Evolutionary conservation across 2,329 filamentous ascomycete genomes (phyloP), one percentile per base, ranked within the genome.

Genomic region (Chrysoporthe puriensis): DNA sequence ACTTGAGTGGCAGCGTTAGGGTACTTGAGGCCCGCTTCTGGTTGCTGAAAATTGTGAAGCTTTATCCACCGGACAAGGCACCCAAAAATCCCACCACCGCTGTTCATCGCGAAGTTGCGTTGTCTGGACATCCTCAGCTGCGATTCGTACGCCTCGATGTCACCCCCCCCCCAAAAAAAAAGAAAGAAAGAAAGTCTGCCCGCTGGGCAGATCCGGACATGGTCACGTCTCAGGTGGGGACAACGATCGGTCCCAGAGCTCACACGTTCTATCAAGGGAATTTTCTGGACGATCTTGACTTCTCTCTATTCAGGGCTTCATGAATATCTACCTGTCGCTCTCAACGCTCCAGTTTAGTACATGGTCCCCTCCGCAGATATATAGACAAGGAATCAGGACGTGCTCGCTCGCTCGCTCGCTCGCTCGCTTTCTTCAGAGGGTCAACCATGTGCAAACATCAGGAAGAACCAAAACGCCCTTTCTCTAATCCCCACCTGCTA

Each of bases 351-450:
- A 63, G 26, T 44, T 36, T 21, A n/a, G 21, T 57, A 64, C 50
- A 54, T 54, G 42, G 42, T 21, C 52, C 40, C 36, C 46, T 43
- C 21, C 40, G 50, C 48, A 54, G n/a, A 44, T 16, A 40, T 60
- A 61, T 61, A 61, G 34, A 66, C 32, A 54, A 59, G 56, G 34
- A 43, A 64, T 36, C 57, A 56, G 46, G 44, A 60, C 56, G 46
- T 59, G 21, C 48, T 44, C 42, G 56, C 63, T 64, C 63, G 62
- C 48, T 44, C 42, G 56, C 63, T 64, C 63, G 62, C 62, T 63
- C 61, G 50, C 62, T 65, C 43, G 32, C 56, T 60, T 40, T 21
- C 40, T 62, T 32, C 26, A 40, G 13, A 57, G 16, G 18, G 26
- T 62, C 44, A 65, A 43, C 21, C 58, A 42, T n/a, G 58, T 16